Base-by-base conservation (phyloP, 805 yeast genomes). In the Candida sonorensis region DNA sequence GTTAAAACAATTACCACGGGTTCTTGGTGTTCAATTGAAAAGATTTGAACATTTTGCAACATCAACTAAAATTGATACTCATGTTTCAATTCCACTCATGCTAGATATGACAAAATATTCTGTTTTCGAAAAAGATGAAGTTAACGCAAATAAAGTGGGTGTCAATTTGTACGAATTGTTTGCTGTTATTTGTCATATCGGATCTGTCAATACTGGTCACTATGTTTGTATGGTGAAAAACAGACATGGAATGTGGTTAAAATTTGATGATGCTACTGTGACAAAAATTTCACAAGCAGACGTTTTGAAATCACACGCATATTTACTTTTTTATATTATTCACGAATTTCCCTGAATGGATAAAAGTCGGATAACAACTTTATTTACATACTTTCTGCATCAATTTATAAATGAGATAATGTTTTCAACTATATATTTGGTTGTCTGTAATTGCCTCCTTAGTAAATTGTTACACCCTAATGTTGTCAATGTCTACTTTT, bases 131-230 rank as follows among this genome's bases (percentile, higher is more conserved):
- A 21, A 29, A 8, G 32, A 23, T 6, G 16, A 12, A 4, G 9
- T 16, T 3, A 5, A 17, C 7, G 20, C 31, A 12, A 29, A 27
- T 5, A 31, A 30, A 12, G 17, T 31, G 2, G 49, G 59, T 13
- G 59, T 34, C 31, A 33, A 34, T 12, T 57, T 75, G 2, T 90
- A 82, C 57, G 96, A 90, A 57, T 66, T 92, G 26, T 86, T 78
- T 57, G 95, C 90, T 2, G 74, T 88, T 20, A 81, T 92, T 8
- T 77, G 86, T 46, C 98, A 92, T 55, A 77, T 77, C 21, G 99
- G 99, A 1, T 78, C 90, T 13, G 92, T 90, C 6, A 86, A 86
- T 53, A 92, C 97, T 2, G 99, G 99, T 9, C 99, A 92, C 56
- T 92, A 92, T 54, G 71, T 88, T 10, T 80, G 92, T 12, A 68